Base-by-base conservation (phyloP, 1,284 basidiomycete species). In the Ceratobasidium sp. region DNA sequence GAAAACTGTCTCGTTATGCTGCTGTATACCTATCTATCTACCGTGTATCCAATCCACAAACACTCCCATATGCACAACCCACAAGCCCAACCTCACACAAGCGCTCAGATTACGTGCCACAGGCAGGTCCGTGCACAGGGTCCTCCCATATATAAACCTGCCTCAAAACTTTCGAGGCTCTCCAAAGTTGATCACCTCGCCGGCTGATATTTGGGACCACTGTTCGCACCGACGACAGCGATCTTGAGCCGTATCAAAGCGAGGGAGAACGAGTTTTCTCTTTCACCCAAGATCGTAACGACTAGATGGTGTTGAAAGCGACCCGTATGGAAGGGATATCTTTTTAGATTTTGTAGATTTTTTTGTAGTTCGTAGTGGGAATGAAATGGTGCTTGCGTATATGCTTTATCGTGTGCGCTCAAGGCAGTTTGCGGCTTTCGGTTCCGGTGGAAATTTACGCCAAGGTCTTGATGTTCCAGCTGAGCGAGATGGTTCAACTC, bases 261-360 rank as follows among this genome's bases (percentile, higher is more conserved):
- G 66, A 69, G 66, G 66, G 66, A 69, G 66, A 69, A 11, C 50
- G 32, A 69, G 66, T 55, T 58, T 58, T 44, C 66, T 69, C 66
- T 69, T 69, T 69, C 66, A 69, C 66, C 66, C 66, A 69, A 69
- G 66, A 69, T 69, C 66, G 66, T 69, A 69, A 69, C 66, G 66
- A 69, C 66, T 46, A 41, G 55, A 54, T 57, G 16, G 66, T 69
- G 66, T 69, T 52, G 66, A 69, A 54, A 69, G 66, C 66, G 66
- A 69, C 66, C 66, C 66, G 66, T 69, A 69, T 69, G 66, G 66
- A 69, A 69, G 66, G 66, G 66, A 69, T 69, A 69, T 69, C 26
- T 50, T 50, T 26, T 50, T 62, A 18, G 30, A 16, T 52, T 28
- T 54, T 52, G 32, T 61, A 50, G 49, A 50, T 50, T 50, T 38